Evolutionary conservation across 768 basidiomycete genomes (phyloP), one percentile per base, ranked within the genome.

Genomic region (Pleurotus sapidus): DNA sequence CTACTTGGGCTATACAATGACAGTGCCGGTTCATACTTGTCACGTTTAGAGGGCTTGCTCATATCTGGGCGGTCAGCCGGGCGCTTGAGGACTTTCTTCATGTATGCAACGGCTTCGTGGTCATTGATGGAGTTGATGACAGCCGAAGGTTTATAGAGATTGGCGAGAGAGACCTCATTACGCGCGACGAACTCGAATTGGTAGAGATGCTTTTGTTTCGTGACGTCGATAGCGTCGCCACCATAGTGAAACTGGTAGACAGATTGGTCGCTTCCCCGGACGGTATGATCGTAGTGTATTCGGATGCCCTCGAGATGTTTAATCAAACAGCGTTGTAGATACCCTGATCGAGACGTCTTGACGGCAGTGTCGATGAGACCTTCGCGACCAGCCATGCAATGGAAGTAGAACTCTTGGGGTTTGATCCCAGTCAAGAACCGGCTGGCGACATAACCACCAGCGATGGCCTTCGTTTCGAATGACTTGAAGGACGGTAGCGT

Each of bases 321-420:
- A 79, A 99, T 95, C 63, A 99, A 78, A 75, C 97, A 98, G 47
- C 97, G 86, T 70, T 99, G 97, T 17, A 99, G 83, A 71, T 99
- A 99, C 17, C 97, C 97, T 3, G 97, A 98, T 55, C 97, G 94
- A 60, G 91, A 93, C 3, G 97, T 99, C 77, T 99, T 99, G 70
- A 99, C 96, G 38, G 97, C 97, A 4, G 97, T 99, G 67, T 99
- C 97, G 66, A 99, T 99, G 39, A 99, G 82, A 67, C 97, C 97
- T 77, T 99, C 97, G 64, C 97, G 86, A 53, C 97, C 97, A 57
- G 97, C 97, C 97, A 99, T 99, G 69, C 97, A 98, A 74, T 99
- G 97, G 81, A 99, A 99, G 77, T 97, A 99, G 74, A 98, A 99
- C 71, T 99, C 97, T 69, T 99, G 97, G 0, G 97, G 97, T 64